phyloP scores from a whole-genome alignment of 306 rosid genomes.

The Fragaria ananassa region DNA sequence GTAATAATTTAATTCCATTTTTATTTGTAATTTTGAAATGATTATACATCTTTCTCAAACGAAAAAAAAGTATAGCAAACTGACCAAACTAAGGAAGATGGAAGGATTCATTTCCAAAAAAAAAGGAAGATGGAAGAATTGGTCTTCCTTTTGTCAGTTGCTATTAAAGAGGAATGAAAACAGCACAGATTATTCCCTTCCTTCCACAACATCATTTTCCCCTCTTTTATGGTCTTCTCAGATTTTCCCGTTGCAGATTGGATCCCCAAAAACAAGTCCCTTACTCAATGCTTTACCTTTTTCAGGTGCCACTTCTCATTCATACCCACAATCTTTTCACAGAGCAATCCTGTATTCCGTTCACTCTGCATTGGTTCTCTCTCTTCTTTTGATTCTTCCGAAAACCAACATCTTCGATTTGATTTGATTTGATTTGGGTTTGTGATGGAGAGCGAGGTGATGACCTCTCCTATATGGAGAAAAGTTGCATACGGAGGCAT shows the following conservation, averaged over 20 bases:
- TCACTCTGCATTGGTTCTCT: too few relatives aligned
- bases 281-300: not conserved
- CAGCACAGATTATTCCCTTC: not conserved
- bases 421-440: not conserved
- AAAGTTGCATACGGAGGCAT: conserved; percentile 95
- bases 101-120: too few relatives aligned
- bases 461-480: conserved; percentile 53
- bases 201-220: not conserved
- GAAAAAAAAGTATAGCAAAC: too few relatives aligned
- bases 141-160: not conserved
- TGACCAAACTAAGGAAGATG: too few relatives aligned
- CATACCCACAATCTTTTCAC: too few relatives aligned
- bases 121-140: not conserved
- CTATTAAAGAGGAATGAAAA: not conserved
- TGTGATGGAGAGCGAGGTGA: conserved; percentile 43
- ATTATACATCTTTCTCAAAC: too few relatives aligned
- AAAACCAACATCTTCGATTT: too few relatives aligned
- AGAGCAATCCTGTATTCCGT: too few relatives aligned
- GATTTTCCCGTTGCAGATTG: not conserved
- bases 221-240: not conserved
- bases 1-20: too few relatives aligned
- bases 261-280: not conserved
- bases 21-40: too few relatives aligned
- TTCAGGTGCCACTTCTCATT: too few relatives aligned
- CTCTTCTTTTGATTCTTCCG: too few relatives aligned